Evolutionary conservation across 139 green algal species (phyloP).

Genomic region (Edaphochlamys debaryana): DNA sequence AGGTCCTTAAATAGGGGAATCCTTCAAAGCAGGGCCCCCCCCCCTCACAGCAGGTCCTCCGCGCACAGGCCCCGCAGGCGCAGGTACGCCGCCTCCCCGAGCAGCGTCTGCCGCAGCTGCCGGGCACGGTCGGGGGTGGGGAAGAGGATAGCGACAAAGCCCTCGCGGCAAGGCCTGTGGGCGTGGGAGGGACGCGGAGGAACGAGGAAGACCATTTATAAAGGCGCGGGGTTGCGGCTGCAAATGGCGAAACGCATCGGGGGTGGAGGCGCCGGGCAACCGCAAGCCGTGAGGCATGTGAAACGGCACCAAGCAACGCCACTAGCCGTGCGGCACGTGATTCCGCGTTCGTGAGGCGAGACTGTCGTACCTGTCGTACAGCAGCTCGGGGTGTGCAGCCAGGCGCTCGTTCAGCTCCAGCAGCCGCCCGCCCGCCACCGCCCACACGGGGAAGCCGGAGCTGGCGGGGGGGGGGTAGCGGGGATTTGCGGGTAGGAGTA

Average conservation of each 20-base stretch:
- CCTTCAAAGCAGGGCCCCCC: no score
- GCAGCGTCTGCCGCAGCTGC: neutral
- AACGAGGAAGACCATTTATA: no score
- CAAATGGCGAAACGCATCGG: neutral
- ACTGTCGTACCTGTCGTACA: constrained; percentile 31
- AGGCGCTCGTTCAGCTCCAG: constrained; percentile 48
- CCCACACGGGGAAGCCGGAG: constrained; percentile 19
- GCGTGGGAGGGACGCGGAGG: neutral
- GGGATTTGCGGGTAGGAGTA: neutral
- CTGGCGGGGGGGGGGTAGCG: neutral
- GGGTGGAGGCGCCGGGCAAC: no score
- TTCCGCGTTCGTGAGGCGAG: no score
- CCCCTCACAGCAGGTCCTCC: constrained; percentile 28
- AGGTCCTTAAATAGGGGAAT: no score
- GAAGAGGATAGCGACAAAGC: constrained; percentile 41
- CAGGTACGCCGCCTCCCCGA: constrained; percentile 27
- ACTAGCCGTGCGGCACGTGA: no score
- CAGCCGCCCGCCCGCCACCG: constrained; percentile 17
- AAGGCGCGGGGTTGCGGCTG: neutral
- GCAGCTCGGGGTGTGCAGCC: neutral
- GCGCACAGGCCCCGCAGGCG: constrained; percentile 3
- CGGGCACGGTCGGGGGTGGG: neutral
- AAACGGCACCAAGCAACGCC: no score
- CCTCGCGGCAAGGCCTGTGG: constrained; percentile 42
- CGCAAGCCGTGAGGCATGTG: no score